phyloP scores from a whole-genome alignment of 1,139 yeast species.

The Diutina neorugosa region DNA sequence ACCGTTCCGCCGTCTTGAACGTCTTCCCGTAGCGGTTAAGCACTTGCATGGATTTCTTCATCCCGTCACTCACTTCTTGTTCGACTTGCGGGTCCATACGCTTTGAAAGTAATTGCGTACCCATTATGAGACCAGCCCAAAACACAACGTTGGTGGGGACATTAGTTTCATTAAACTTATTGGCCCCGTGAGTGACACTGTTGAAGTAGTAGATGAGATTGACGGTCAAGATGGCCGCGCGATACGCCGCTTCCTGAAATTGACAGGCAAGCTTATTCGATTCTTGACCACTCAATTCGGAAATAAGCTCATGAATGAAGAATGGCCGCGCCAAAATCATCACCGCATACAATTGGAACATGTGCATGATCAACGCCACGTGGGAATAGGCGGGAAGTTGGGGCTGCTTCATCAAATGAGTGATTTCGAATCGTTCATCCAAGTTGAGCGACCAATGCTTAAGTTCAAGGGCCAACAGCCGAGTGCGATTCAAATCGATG shows the following conservation, averaged over 20 bases:
- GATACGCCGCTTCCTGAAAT: conserved; percentile 11
- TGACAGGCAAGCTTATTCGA: conserved; percentile 15
- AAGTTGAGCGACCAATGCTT: background rate
- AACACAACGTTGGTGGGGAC: conserved; percentile 1
- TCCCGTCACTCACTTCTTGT: conserved; percentile 8
- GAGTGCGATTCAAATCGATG: background rate
- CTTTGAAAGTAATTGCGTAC: conserved; percentile 1
- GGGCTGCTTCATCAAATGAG: background rate
- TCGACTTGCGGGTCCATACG: background rate
- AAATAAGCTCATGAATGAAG: conserved; percentile 17
- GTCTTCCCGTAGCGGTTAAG: conserved; percentile 10
- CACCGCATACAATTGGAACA: conserved; percentile 5
- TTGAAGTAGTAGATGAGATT: conserved; percentile 9
- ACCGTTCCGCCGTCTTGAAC: conserved; percentile 11
- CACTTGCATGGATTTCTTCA: conserved; percentile 10
- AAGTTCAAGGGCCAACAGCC: background rate
- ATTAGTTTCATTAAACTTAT: background rate
- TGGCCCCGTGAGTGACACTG: background rate
- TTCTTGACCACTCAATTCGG: conserved; percentile 16
- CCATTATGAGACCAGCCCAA: background rate
- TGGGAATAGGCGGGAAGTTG: background rate
- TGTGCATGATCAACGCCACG: conserved; percentile 4
- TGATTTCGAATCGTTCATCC: conserved; percentile 4
- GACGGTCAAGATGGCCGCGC: conserved; percentile 10
- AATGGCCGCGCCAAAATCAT: conserved; percentile 8